phyloP scores from a whole-genome alignment of 257 asterid genomes.

The Buddleja alternifolia region DNA sequence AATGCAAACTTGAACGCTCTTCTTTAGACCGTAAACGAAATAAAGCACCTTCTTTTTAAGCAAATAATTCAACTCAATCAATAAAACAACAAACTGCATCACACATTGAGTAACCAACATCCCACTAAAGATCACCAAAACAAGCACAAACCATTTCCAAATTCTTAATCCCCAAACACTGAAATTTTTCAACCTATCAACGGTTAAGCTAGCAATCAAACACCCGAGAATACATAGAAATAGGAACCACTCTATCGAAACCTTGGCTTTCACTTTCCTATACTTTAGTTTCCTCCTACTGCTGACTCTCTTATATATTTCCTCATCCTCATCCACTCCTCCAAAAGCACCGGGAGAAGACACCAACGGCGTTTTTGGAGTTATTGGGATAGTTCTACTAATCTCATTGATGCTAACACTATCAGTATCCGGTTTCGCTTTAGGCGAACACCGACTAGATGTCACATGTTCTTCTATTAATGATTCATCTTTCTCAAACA shows the following conservation, averaged over 20 bases:
- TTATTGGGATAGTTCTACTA: constrained; percentile 46
- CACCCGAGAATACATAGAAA: constrained; percentile 67
- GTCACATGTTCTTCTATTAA: constrained; percentile 36
- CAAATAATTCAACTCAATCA: constrained; percentile 76
- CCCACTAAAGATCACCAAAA: constrained; percentile 86
- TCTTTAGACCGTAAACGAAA: constrained; percentile 77
- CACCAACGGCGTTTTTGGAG: constrained; percentile 71
- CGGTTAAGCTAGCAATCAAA: constrained; percentile 59
- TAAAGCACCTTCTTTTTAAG: constrained; percentile 80
- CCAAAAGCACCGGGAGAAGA: constrained; percentile 55
- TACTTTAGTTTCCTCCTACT: constrained; percentile 62
- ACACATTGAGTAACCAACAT: constrained; percentile 69
- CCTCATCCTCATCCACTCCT: constrained; percentile 78
- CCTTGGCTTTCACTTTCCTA: constrained; percentile 64
- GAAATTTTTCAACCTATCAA: constrained; percentile 43
- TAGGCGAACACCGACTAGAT: constrained; percentile 60
- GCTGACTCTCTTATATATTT: constrained; percentile 80
- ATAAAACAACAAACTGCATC: constrained; percentile 61
- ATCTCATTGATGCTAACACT: constrained; percentile 43
- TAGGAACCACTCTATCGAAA: constrained; percentile 75
- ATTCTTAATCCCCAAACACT: constrained; percentile 59
- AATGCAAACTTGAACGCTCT: constrained; percentile 64
- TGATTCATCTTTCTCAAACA: constrained; percentile 41
- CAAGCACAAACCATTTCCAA: constrained; percentile 86
- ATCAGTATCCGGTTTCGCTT: constrained; percentile 30